Base-by-base conservation (phyloP, 129 eudicot genomes). In the Centaurea solstitialis region DNA sequence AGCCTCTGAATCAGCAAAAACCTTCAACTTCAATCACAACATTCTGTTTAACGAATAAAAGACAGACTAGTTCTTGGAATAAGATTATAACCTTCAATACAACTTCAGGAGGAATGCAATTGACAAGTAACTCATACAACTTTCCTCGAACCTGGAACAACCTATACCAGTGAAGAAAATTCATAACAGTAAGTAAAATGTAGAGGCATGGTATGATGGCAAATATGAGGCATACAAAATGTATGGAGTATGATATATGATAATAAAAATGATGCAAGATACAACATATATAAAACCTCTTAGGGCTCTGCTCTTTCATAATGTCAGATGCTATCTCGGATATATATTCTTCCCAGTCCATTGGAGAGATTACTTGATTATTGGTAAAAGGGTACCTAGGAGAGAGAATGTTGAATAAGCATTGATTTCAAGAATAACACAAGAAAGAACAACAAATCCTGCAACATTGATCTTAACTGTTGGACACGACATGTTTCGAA, bases 311-410 rank as follows among this genome's bases (percentile, higher is more conserved):
- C 80, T 92, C 99, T 84, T 89, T 94, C 92, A 92, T 87, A 50
- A 94, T 92, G 85, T 93, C 95, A 77, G 94, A 87, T 59, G 99
- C 94, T 79, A 94, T 94, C 70, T 94, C 97, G 11, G 86, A 79
- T 79, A 94, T 83, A 86, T 92, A 94, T 80, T 89, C 94, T 84
- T 94, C 99, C 99, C 99, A 94, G 70, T 94, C 99, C 97, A 94
- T 94, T 70, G 90, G 92, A 59, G 94, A 84, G 80, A 94, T 94
- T 15, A 87, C 84, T 88, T 94, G 99, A 84, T 91, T 92, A 78
- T 7, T 75, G 57, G 93, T 86, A 81, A 92, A 92, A 40, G 99
- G 99, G 72, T 94, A 94, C 88, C 99, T 94, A 68, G 6, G 74
- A 23, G 23, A 72, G 8, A 73, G 59, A 80, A 30, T 2, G 24